Percentiles rank a stretch among this genome's conserved stretches.
Conservation (phyloP, 257 asterid species). For the Henckelia pumila region DNA sequence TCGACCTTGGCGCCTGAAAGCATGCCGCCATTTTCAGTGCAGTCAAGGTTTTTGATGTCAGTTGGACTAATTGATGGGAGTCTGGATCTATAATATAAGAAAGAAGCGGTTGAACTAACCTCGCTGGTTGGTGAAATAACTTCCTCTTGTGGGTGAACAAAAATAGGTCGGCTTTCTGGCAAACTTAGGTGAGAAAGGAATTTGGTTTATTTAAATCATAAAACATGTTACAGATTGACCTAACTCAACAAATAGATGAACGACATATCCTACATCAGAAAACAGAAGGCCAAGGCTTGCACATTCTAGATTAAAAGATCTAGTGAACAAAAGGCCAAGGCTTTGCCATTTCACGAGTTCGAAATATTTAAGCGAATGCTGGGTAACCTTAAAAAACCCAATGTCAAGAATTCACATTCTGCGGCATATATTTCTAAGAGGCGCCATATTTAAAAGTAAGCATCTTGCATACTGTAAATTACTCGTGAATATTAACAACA, state of each 20-base stretch:
- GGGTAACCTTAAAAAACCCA: too few relatives aligned
- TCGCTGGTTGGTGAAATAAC: conserved; percentile 27
- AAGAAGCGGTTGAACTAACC: conserved; percentile 53
- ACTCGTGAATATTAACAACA: conserved; percentile 24
- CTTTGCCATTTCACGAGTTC: neutral
- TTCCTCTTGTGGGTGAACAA: conserved; percentile 26
- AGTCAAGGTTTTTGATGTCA: neutral
- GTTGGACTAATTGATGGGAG: conserved; percentile 5
- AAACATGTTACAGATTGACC: neutral
- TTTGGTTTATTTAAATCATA: conserved; percentile 23
- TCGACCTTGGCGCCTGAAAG: conserved; percentile 43
- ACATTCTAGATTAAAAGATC: neutral
- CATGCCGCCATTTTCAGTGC: conserved; percentile 42
- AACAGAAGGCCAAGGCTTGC: too few relatives aligned
- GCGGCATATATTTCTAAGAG: neutral
- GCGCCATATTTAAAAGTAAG: neutral
- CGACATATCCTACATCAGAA: too few relatives aligned
- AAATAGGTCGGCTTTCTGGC: conserved; percentile 31
- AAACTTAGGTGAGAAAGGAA: conserved; percentile 39
- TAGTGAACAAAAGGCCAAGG: neutral
- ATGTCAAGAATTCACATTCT: neutral
- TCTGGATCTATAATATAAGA: conserved; percentile 36
- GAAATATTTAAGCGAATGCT: neutral
- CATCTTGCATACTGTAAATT: conserved; percentile 20
- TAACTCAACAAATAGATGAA: too few relatives aligned